Percentiles rank a stretch among this genome's conserved stretches.
These are phyloP conservation scores for Bisporella sp. DNA, from an alignment of 2,329 filamentous ascomycete genomes.

Conservation along the genomic window DNA sequence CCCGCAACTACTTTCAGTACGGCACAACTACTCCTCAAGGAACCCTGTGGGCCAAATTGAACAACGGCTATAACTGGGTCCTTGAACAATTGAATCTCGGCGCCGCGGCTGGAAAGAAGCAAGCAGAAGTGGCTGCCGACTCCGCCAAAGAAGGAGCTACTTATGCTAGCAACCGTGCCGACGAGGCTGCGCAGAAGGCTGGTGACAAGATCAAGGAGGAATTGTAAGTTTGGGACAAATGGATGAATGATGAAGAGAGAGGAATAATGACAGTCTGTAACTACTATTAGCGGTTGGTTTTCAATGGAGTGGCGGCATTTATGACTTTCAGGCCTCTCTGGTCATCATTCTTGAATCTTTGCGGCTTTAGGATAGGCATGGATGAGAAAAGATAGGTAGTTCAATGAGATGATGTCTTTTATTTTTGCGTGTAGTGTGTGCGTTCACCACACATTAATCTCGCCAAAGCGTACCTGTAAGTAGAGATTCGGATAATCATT, in stretches of 20 bases:
- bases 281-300: no score
- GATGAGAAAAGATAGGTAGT: no score
- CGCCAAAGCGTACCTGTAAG: no score
- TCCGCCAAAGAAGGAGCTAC: constrained; percentile 26
- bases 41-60: constrained; percentile 59
- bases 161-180: constrained; percentile 27
- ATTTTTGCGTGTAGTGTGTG: no score
- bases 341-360: no score
- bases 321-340: no score
- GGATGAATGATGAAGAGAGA: neutral
- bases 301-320: no score
- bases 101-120: constrained; percentile 36
- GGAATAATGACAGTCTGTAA: neutral
- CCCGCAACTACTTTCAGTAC: constrained; percentile 71
- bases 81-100: constrained; percentile 41
- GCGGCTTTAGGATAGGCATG: no score
- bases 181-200: constrained; percentile 29
- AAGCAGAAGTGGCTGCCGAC: constrained; percentile 41
- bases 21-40: constrained; percentile 60
- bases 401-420: no score
- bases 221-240: constrained; percentile 18
- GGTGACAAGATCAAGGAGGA: constrained; percentile 27
- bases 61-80: constrained; percentile 37
- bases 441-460: no score
- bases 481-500: no score